Base-by-base conservation (phyloP, 768 basidiomycete genomes). In the Pleurotus tuber-regium region DNA sequence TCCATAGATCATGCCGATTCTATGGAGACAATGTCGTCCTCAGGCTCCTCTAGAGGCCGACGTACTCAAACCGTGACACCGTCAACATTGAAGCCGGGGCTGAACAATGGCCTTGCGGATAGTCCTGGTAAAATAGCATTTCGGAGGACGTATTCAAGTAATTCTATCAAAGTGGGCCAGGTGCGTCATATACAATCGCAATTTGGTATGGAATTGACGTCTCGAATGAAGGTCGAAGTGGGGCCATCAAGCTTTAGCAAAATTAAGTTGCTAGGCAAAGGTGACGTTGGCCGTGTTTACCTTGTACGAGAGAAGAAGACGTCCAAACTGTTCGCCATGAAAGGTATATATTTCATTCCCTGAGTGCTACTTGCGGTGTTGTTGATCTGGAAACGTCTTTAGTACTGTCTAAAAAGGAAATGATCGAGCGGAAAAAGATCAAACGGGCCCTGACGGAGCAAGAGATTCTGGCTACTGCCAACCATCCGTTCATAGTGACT, bases 401-500 rank as follows among this genome's bases (percentile, higher is more conserved):
- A 96, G 97, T 99, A 19, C 76, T 99, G 39, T 97, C 94, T 44
- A 98, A 98, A 77, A 92, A 89, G 76, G 97, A 99, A 77, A 98
- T 99, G 96, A 95, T 99, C 68, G 93, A 96, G 73, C 85, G 97
- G 61, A 97, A 96, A 76, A 99, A 99, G 78, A 96, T 99, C 75
- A 99, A 99, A 70, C 85, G 97, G 55, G 97, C 96, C 7, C 67
- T 99, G 63, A 98, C 97, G 3, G 97, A 99, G 71, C 97, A 98
- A 74, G 97, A 98, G 70, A 99, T 99, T 59, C 81, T 99, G 36
- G 96, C 96, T 7, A 96, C 95, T 19, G 92, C 97, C 26, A 99
- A 99, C 64, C 97, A 98, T 66, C 97, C 97, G 1, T 99, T 99
- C 79, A 99, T 99, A 71, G 96, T 99, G 62, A 98, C 97, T 21